A percentile compares a stretch with the other conserved stretches of the same genome.
phyloP scores from a whole-genome alignment of 352 stramenopile species.

The Aphanomyces invadans region DNA sequence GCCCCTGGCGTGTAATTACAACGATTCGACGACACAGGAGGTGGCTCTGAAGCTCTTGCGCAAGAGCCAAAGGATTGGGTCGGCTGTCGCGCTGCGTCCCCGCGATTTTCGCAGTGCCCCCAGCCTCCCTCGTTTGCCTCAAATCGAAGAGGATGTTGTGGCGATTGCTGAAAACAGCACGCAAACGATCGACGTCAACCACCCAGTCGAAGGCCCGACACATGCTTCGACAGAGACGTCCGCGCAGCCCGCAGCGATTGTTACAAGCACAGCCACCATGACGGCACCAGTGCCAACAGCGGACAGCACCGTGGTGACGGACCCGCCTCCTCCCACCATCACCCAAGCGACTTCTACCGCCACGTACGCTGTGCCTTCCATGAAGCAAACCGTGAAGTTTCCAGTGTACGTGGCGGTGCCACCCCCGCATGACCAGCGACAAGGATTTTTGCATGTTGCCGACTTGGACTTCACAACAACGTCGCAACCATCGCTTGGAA shows the following conservation, averaged over 20 bases:
- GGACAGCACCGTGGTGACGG: neutral
- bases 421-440: neutral
- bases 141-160: neutral
- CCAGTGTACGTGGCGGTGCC: neutral
- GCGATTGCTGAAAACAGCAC: neutral
- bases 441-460: neutral
- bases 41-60: conserved; percentile 18
- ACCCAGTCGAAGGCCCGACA: neutral
- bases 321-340: neutral
- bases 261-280: neutral
- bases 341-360: neutral
- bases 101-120: neutral
- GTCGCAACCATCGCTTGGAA: neutral
- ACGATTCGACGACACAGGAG: neutral
- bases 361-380: neutral
- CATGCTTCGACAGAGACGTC: no score
- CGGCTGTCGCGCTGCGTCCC: neutral
- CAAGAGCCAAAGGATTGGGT: neutral
- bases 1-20: neutral
- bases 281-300: neutral
- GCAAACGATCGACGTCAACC: neutral
- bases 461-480: neutral
- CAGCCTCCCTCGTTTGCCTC: neutral
- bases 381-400: neutral
- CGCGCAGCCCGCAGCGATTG: neutral